Base-by-base conservation (phyloP, 768 basidiomycete genomes). In the Mycena galericulata region DNA sequence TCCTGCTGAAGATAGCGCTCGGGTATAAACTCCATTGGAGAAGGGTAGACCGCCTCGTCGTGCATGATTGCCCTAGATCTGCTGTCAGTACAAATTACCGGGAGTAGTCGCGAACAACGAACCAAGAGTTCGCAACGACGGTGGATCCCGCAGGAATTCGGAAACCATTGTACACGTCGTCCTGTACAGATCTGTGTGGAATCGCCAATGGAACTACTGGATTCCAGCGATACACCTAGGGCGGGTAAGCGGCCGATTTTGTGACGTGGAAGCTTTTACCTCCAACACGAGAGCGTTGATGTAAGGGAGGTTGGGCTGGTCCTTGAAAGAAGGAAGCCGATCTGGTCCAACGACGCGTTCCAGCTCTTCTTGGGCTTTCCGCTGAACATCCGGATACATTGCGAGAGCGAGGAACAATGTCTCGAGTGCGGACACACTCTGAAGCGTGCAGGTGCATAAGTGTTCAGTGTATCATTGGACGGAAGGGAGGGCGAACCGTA, bases 1-100 rank as follows among this genome's bases (percentile, higher is more conserved):
- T 57, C 76, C 1, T 14, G 75, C 74, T 72, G 67, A 12, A 82
- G 70, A 74, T 75, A 83, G 7, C 81, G 79, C n/a, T 79, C 79
- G 3, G 27, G 81, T 75, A 20, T 69, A 74, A 82, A 54, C 57
- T 50, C 65, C 36, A 46, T 43, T 10, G 69, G 69, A 5, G 32
- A 12, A 6, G 69, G 69, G 30, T 71, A 71, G 15, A 67, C 12
- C 5, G 47, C 29, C 4, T 29, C 32, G 41, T 71, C 65, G 22
- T 71, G 65, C 36, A 71, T 29, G 20, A 71, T 65, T 17, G 17
- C 69, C 65, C n/a, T n/a, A n/a, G n/a, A n/a, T n/a, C n/a, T n/a
- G n/a, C 69, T 70, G 43, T 12, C 14, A 18, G 22, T 10, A 38
- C 2, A 50, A 2, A n/a, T 46, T 46, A 46, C 22, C 4, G 7